Percentiles rank a stretch among this genome's conserved stretches.
These are phyloP conservation scores for Atkinsonella texensis DNA, from an alignment of 2,329 filamentous ascomycete species.

Conservation along the genomic window DNA sequence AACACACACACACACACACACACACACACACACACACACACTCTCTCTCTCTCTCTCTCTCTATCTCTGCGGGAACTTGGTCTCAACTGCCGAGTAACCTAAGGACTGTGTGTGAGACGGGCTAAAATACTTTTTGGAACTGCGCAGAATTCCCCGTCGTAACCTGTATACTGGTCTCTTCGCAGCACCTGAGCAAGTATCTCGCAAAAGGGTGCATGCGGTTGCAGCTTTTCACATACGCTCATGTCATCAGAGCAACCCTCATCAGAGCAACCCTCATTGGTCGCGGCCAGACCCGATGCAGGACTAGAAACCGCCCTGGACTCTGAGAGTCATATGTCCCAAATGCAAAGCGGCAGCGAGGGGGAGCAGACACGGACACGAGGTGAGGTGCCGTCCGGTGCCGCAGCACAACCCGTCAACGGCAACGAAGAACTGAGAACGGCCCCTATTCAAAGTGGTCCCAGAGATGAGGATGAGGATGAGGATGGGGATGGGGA, in stretches of 20 bases:
- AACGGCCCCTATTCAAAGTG: background rate
- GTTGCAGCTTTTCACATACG: background rate
- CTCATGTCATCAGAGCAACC: conserved; percentile 9
- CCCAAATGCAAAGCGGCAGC: background rate
- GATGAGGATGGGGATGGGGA: background rate
- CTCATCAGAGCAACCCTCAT: conserved; percentile 4
- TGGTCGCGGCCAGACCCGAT: conserved; percentile 5
- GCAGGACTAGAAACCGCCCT: conserved; percentile 2
- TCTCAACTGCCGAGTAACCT: too few relatives aligned
- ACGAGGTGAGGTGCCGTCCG: background rate
- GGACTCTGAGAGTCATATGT: background rate
- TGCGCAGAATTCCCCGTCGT: background rate
- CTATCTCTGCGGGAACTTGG: too few relatives aligned
- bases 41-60: too few relatives aligned
- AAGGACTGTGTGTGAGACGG: too few relatives aligned
- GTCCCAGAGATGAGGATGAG: background rate
- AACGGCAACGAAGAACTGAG: background rate
- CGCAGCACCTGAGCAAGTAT: background rate
- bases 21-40: too few relatives aligned
- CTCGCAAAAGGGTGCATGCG: conserved; percentile 1
- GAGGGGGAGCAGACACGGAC: background rate
- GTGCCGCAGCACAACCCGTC: background rate
- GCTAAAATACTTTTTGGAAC: too few relatives aligned
- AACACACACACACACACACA: too few relatives aligned
- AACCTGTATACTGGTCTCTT: background rate